Evolutionary conservation across 768 basidiomycete genomes (phyloP), one percentile per base, ranked within the genome.

Genomic region (Cystobasidium onofrii): DNA sequence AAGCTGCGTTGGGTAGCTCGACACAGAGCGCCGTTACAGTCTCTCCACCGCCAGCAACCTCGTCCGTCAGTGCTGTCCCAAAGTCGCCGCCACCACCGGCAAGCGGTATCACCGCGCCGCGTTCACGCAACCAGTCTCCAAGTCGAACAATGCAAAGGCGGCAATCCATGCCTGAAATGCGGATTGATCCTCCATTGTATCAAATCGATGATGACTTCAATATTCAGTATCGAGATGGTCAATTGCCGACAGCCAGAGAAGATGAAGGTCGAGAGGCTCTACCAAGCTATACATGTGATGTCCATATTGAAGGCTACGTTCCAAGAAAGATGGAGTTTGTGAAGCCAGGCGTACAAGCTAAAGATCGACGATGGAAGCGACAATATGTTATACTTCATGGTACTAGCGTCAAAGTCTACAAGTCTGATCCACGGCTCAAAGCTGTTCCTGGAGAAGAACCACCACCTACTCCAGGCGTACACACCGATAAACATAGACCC

Each of bases 311-410:
- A 41, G 91, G 88, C 1, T 84, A 88, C 67, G 86, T 99, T 83
- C 89, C 89, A 0, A 87, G 90, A 60, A 99, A 99, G 84, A 86
- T 93, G 87, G 96, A 99, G 83, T 98, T 99, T 79, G 83, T 82
- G 2, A 81, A 85, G 13, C 92, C 93, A 0, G 93, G 93, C 7
- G 84, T 91, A 1, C 91, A 95, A 80, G 88, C 94, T 7, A 86
- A 85, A 79, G 94, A 98, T 80, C 84, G 96, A 57, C 91, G 92
- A 79, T 99, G 96, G 96, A 86, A 90, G 74, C 84, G 90, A 63
- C 87, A 89, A 64, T 84, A 93, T 76, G 90, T 91, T 79, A 90
- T 94, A 78, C 82, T 99, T 31, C 91, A 96, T 78, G 96, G 96
- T 57, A 97, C 96, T n/a, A 84, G 85, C 75, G 87, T 98, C 80